Base-by-base conservation (phyloP, 768 basidiomycete species). In the Kwoniella dendrophila region DNA sequence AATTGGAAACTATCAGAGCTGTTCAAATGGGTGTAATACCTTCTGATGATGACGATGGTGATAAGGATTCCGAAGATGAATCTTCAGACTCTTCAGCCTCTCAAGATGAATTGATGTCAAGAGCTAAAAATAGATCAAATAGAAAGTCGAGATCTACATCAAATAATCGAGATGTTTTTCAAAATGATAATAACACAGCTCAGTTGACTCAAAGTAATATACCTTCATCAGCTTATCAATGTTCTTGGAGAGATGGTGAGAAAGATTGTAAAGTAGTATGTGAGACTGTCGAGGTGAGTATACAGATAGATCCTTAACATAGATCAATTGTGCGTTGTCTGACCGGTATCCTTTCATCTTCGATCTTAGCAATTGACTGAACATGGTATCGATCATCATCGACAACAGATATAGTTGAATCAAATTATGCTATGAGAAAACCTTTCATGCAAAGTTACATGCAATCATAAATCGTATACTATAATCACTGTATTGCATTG, bases 1-100 rank as follows among this genome's bases (percentile, higher is more conserved):
- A 69, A 40, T 34, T 71, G n/a, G 50, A 55, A 22, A 22, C 48
- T 11, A 36, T 70, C 3, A 54, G 71, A 7, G 73, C 71, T 1
- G 38, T 45, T 22, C 54, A 67, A 47, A 72, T 75, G 68, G 73
- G 73, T 2, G 62, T 72, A 2, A 41, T 72, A 7, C 62, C 59
- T 26, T 48, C 62, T 11, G 58, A 44, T 24, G 41, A 56, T 22
- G 62, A 59, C 14, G 62, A 49, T 14, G 45, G 55, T 14, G 59
- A 61, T 33, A 59, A 53, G 12, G 48, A 63, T 24, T 49, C 48
- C 36, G 59, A 55, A 29, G 33, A 38, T 18, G 49, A 62, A 2
- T 32, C 53, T 6, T 41, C 51, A 7, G 43, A 34, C 10, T 22
- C 7, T 20, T 7, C 38, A 29, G 26, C 8, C 33, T 30, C 22